A percentile compares a stretch with the other conserved stretches of the same genome.
phyloP scores from a whole-genome alignment of 306 rosid species.

The Citrullus amarus region DNA sequence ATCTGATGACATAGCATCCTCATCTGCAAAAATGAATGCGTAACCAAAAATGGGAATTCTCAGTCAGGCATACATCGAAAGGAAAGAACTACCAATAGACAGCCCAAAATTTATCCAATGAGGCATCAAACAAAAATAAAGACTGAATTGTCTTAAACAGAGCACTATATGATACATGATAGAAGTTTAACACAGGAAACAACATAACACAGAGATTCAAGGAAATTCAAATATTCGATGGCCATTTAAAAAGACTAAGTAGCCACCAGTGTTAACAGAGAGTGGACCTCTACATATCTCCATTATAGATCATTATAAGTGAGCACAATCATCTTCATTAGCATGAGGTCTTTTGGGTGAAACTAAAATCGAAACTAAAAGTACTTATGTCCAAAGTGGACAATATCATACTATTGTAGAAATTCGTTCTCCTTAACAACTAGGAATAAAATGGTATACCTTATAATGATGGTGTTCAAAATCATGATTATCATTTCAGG shows the following conservation, averaged over 20 bases:
- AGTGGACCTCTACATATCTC: too few relatives aligned
- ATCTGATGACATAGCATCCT: conserved; percentile 59
- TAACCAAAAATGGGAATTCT: neutral
- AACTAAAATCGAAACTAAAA: too few relatives aligned
- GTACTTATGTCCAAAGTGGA: too few relatives aligned
- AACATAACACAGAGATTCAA: neutral
- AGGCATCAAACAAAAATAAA: neutral
- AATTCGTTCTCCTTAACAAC: too few relatives aligned
- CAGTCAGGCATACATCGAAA: neutral
- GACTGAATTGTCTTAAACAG: neutral
- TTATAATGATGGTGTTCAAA: neutral
- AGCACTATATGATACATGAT: neutral
- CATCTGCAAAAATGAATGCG: conserved; percentile 25
- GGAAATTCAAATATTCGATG: neutral
- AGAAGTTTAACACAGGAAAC: neutral
- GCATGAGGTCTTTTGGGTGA: too few relatives aligned
- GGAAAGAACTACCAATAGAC: neutral
- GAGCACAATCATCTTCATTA: too few relatives aligned
- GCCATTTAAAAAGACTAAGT: neutral
- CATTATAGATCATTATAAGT: too few relatives aligned
- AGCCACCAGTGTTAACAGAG: neutral
- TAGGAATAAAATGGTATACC: neutral
- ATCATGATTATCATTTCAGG: neutral
- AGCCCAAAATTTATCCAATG: neutral
- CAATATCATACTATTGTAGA: too few relatives aligned